Evolutionary conservation across 75 land plant genomes (phyloP), one percentile per base, ranked within the genome.

Genomic region (Cunninghamia lanceolata): DNA sequence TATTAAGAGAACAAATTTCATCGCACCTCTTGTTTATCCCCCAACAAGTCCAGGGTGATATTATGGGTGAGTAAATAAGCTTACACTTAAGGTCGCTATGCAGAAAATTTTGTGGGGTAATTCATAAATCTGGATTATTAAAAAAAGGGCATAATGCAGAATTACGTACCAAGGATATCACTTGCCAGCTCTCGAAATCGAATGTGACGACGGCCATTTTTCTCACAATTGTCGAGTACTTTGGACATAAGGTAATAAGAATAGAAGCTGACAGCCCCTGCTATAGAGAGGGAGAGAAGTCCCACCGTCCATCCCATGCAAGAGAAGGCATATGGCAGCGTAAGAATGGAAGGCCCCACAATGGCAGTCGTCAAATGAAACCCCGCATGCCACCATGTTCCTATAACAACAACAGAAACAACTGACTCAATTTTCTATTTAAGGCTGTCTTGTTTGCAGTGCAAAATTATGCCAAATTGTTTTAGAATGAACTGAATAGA

Each of bases 351-450:
- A 32, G 99, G 99, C 17, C 96, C 96, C 25, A 93, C 99, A 1
- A 95, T 97, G 54, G 99, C 94, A 71, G 99, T 93, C 78, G 96
- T 94, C 79, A 97, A 82, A 85, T 97, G 99, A 84, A 88, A 95
- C 47, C 96, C 97, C 28, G 99, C 97, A 47, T 95, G 99, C 89
- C 92, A 88, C 99, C 99, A 97, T 9, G 84, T 87, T 77, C 99
- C 99, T 94, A 85, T 40, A 54, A 19, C 17, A n/a, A n/a, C n/a
- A 9, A 54, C 16, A 42, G 3, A 28, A 25, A 87, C 32, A 43
- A 32, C 25, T 35, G 21, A 78, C 21, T 71, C 59, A 74, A 13
- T 50, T 50, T 50, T 52, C 54, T 36, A 66, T 32, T 1, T 70
- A 59, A 54, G 25, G 59, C 53, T 7, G 53, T 16, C 30, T n/a